Base-by-base conservation (phyloP, 768 basidiomycete species). In the Termitomyces bulborhizus region DNA sequence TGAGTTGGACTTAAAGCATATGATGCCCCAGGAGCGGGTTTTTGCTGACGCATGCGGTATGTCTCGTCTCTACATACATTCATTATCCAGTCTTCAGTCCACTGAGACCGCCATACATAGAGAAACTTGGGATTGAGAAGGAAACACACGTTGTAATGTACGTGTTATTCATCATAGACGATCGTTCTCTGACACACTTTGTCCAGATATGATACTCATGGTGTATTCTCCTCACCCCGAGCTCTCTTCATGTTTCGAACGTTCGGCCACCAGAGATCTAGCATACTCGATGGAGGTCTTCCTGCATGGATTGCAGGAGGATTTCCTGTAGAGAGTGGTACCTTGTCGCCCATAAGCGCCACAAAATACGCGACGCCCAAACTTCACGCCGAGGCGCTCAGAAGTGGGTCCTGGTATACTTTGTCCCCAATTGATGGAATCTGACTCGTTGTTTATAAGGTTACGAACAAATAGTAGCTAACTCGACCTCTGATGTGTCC, bases 231-330 rank as follows among this genome's bases (percentile, higher is more conserved):
- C 2, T 82, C 93, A 21, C 95, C 97, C 52, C 83, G 97, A 56
- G 92, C 93, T 1, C 78, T 94, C 43, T 98, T 90, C 76, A 98
- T 92, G 76, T 97, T 98, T 80, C 82, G 89, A 71, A 79, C 88
- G 24, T 93, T 97, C 69, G 91, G 92, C 7, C 97, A 99, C 68
- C 69, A 76, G 32, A 85, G 85, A 43, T 91, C 93, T 7, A 91
- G 89, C 57, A 80, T 98, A 11, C 77, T 99, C 15, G 84, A 98
- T 68, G 97, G 97, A n/a, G 96, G 95, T 18, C 79, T 98, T 12
- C 92, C 90, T 32, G 73, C 81, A 40, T 96, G 91, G 90, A 74
- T 82, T 56, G 78, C 76, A 31, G 84, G 88, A 65, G 84, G 85
- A 18, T 71, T 79, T 15, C 73, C 77, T n/a, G 63, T 82, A 9